Percentiles rank a stretch among this genome's conserved stretches.
phyloP scores from a whole-genome alignment of 1,139 yeast genomes.

The Candida neerlandica region DNA sequence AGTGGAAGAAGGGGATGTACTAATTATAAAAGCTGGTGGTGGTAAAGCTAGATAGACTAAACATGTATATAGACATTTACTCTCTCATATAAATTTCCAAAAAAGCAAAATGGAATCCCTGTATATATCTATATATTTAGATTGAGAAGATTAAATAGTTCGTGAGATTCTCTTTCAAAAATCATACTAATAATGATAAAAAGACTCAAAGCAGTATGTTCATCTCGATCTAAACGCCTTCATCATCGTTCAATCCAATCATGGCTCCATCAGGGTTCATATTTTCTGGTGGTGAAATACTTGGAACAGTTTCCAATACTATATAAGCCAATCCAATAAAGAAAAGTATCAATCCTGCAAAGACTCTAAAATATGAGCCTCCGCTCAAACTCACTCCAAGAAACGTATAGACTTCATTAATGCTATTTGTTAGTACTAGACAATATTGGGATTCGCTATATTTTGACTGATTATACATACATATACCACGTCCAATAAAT shows the following conservation, averaged over 20 bases:
- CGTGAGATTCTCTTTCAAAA: no score
- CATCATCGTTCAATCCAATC: slow-evolving; percentile 45
- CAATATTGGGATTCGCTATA: neutral
- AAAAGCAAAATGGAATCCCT: neutral
- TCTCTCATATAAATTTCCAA: neutral
- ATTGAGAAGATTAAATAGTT: no score
- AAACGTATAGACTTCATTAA: slow-evolving; percentile 55
- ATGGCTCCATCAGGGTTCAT: slow-evolving; percentile 60
- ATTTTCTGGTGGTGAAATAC: slow-evolving; percentile 72
- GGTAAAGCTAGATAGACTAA: slow-evolving; percentile 29
- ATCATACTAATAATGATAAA: no score
- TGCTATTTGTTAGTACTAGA: slow-evolving; percentile 19
- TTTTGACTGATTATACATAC: slow-evolving; percentile 35
- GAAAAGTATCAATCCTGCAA: slow-evolving; percentile 58
- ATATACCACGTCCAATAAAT: slow-evolving; percentile 79
- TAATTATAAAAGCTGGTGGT: slow-evolving; percentile 60
- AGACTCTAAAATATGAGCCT: slow-evolving; percentile 55
- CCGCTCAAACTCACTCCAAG: slow-evolving; percentile 67
- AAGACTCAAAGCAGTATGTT: no score
- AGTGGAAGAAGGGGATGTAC: slow-evolving; percentile 78
- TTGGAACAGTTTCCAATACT: slow-evolving; percentile 68
- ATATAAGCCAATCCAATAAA: slow-evolving; percentile 60
- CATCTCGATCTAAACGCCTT: neutral
- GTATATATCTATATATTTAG: no score
- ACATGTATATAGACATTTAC: neutral